Conservation (phyloP, 2,329 filamentous ascomycete species). For the Aspergillus intermedius region DNA sequence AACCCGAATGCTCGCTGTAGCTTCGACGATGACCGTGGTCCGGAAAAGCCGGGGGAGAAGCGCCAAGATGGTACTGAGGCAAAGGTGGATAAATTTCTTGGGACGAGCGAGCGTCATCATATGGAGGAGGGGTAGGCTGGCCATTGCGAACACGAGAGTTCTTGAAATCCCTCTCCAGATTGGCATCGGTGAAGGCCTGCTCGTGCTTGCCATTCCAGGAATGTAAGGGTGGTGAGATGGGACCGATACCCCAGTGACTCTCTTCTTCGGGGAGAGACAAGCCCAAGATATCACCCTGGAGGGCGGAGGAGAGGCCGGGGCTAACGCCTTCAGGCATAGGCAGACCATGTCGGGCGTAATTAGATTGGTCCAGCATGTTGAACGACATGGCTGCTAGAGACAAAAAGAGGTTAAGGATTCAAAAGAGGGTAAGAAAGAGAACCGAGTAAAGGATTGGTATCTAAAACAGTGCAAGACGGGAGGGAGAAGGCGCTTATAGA, state of each 20-base stretch:
- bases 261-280: constrained; percentile 26
- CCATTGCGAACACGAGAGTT: constrained; percentile 33
- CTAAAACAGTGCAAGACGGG: not conserved
- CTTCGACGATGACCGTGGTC: constrained; percentile 2
- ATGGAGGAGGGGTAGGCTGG: constrained; percentile 32
- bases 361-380: constrained; percentile 16
- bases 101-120: constrained; percentile 16
- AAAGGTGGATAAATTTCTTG: constrained; percentile 1
- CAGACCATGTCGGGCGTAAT: constrained; percentile 10
- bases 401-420: not conserved
- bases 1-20: constrained; percentile 9
- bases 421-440: not conserved
- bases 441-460: too few species aligned
- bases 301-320: constrained; percentile 8
- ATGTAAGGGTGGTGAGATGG: constrained; percentile 20
- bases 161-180: constrained; percentile 26
- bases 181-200: constrained; percentile 18
- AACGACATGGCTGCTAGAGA: constrained; percentile 11
- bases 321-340: constrained; percentile 9
- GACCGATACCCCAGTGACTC: constrained; percentile 25
- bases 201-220: constrained; percentile 23
- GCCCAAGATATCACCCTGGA: constrained; percentile 23
- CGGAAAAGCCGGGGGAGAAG: not conserved
- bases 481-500: not conserved
- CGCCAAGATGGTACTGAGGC: constrained; percentile 5